Evolutionary conservation across 2,329 filamentous ascomycete genomes (phyloP), one percentile per base, ranked within the genome.

Genomic region (Apiospora rasikravindrae): DNA sequence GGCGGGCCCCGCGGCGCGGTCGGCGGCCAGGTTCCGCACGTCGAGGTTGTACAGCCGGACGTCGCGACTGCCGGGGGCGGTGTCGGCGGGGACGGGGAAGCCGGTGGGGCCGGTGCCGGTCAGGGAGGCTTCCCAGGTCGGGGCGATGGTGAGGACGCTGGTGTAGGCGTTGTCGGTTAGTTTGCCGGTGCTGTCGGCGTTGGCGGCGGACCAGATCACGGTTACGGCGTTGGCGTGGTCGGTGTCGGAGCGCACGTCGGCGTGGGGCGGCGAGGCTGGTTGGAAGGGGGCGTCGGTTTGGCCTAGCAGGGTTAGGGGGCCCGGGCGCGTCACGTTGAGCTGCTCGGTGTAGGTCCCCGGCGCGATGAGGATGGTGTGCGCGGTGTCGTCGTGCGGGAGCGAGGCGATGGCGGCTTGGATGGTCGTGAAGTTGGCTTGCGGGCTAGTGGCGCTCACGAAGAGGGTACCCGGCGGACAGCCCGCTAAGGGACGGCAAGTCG

Each of bases 41-140:
- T 93, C 88, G 51, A 93, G 82, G 76, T 93, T 93, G 79, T 93
- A 93, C 0, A 86, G 89, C 11, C 90, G 84, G 79, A 93, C 93
- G 77, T 92, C 86, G 0, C 75, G 78, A 77, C 88, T 91, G 2
- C 91, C 91, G 73, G 92, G 92, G 92, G 92, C 0, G 90, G 90
- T 0, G 91, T 93, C 67, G 0, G 80, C 83, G 0, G 90, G 88
- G 0, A 93, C 89, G 0, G 88, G 80, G 75, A 87, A 90, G 0
- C 91, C 91, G 0, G 88, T 90, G 0, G 91, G 85, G 0, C 91
- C 91, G 4, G 85, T 83, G 5, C 91, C 91, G 0, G 90, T 92
- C 29, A 90, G 80, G 14, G 88, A 89, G 11, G 90, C 86, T 74
- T 93, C 88, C 67, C 91, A 84, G 0, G 86, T 92, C 0, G 91